phyloP scores from a whole-genome alignment of 306 rosid genomes.

The Ochetophila trinervis region DNA sequence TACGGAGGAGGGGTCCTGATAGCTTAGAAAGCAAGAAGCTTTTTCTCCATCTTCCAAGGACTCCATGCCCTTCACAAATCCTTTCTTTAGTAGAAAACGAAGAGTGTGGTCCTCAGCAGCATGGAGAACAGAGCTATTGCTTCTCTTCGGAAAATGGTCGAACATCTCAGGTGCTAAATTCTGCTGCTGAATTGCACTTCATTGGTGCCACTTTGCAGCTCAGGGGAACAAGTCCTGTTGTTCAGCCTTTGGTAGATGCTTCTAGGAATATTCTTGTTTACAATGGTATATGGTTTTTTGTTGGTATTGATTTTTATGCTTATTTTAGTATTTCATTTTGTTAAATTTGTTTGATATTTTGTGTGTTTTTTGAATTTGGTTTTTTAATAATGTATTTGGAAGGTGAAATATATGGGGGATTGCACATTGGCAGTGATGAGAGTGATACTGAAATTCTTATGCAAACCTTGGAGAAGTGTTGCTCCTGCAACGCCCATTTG shows the following conservation, averaged over 20 bases:
- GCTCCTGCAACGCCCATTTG: conserved; percentile 38
- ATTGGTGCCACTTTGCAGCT: conserved; percentile 83
- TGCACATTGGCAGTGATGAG: conserved; percentile 45
- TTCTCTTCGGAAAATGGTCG: conserved; percentile 15
- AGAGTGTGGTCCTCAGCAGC: conserved; percentile 2
- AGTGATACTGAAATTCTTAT: conserved; percentile 75
- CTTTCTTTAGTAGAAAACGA: conserved; percentile 21
- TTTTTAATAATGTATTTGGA: conserved; percentile 5
- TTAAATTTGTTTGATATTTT: conserved; percentile 10
- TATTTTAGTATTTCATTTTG: background rate
- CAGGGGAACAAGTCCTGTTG: conserved; percentile 54
- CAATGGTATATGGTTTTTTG: conserved; percentile 45
- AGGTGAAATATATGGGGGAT: conserved; percentile 95
- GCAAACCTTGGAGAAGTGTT: conserved; percentile 53
- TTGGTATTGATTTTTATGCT: background rate
- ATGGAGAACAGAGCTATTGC: conserved; percentile 7
- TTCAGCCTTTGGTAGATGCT: conserved; percentile 73
- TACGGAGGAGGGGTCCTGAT: conserved; percentile 87
- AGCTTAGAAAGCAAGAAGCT: conserved; percentile 59
- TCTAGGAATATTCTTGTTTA: conserved; percentile 62
- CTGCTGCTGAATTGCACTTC: conserved; percentile 48
- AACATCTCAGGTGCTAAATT: background rate
- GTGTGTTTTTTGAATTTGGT: conserved; percentile 8
- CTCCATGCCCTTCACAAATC: conserved; percentile 20
- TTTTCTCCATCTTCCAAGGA: conserved; percentile 31